Evolutionary conservation across 768 basidiomycete species (phyloP).

Genomic region (Boletales sp.): DNA sequence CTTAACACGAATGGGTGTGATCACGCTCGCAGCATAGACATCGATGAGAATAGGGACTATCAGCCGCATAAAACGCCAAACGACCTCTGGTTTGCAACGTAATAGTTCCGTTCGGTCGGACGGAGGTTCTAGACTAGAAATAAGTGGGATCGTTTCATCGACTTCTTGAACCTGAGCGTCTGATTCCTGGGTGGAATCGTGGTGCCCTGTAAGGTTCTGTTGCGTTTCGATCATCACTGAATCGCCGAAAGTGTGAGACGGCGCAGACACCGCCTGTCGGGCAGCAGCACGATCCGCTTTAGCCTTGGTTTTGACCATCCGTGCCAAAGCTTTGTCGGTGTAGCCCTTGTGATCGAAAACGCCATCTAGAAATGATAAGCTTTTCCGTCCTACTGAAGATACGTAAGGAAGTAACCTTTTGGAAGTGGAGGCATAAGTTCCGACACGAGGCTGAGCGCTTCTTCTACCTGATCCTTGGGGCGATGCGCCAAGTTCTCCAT

Average conservation of each 20-base stretch:
- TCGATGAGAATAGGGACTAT: conserved; percentile 94
- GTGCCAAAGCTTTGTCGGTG: conserved; percentile 78
- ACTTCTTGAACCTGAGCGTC: conserved; percentile 43
- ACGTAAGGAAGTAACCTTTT: conserved; percentile 54
- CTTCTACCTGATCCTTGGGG: conserved; percentile 96
- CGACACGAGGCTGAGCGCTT: conserved; percentile 82
- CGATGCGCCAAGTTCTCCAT: conserved; percentile 96
- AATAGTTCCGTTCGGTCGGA: conserved; percentile 71
- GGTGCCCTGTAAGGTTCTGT: conserved; percentile 11
- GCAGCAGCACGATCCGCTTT: conserved; percentile 78
- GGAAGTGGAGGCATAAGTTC: conserved; percentile 93
- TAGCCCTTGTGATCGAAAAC: conserved; percentile 92
- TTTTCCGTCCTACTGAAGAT: not conserved
- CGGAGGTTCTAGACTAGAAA: conserved; percentile 31
- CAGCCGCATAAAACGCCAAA: conserved; percentile 81
- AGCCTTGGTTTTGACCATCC: conserved; percentile 76
- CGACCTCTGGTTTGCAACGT: conserved; percentile 68
- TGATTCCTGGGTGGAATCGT: conserved; percentile 28
- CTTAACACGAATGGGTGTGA: conserved; percentile 81
- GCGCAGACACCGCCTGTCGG: conserved; percentile 45
- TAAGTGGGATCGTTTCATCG: conserved; percentile 31
- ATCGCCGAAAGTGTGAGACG: conserved; percentile 28
- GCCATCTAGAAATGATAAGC: conserved; percentile 57
- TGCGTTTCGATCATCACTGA: conserved; percentile 20
- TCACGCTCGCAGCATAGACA: conserved; percentile 98